Percentiles rank a stretch among this genome's conserved stretches.
Evolutionary conservation across 257 asterid genomes (phyloP).

Genomic region (Solanum pimpinellifolium): DNA sequence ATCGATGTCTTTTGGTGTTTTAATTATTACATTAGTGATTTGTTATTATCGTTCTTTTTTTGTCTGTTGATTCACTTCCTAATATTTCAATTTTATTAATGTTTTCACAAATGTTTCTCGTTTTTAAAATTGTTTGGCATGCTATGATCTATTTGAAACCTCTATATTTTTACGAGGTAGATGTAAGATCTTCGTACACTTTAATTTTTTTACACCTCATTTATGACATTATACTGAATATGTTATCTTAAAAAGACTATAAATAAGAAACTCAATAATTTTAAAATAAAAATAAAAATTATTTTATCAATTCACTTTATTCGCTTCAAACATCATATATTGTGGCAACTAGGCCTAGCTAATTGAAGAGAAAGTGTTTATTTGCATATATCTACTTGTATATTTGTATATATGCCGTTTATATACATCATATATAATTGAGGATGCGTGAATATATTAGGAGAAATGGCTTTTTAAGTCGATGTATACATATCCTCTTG

Average conservation of each 20-base stretch:
- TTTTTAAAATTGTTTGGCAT: background rate
- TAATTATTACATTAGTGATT: too few relatives aligned
- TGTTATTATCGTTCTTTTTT: too few relatives aligned
- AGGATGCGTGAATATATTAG: background rate
- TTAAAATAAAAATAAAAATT: too few relatives aligned
- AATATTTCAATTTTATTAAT: too few relatives aligned
- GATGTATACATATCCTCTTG: background rate
- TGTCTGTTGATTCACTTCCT: background rate
- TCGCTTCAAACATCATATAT: too few relatives aligned
- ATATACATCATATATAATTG: background rate
- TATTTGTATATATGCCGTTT: too few relatives aligned
- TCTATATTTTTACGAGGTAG: background rate
- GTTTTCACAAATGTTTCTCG: background rate
- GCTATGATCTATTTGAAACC: background rate
- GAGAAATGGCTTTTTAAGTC: background rate
- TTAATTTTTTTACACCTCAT: background rate
- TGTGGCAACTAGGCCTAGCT: background rate
- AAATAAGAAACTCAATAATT: background rate
- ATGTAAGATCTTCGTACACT: too few relatives aligned
- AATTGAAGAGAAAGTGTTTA: background rate
- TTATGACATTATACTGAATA: too few relatives aligned
- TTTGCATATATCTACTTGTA: background rate
- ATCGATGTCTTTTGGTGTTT: too few relatives aligned
- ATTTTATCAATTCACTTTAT: too few relatives aligned
- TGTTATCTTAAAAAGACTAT: background rate